phyloP scores from a whole-genome alignment of 306 rosid genomes.

The Prunus armeniaca region DNA sequence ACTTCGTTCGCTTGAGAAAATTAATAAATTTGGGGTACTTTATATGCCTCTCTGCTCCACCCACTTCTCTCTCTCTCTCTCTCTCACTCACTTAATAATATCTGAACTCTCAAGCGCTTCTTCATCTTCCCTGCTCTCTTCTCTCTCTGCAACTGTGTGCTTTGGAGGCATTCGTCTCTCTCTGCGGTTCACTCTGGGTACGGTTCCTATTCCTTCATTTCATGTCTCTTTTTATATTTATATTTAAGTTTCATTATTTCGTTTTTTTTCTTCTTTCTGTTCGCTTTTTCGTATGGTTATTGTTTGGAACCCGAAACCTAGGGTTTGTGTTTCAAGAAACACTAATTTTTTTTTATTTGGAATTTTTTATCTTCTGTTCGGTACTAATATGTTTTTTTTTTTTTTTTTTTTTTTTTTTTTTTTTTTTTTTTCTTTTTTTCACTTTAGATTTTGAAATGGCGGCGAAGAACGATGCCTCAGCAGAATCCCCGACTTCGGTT shows the following conservation, averaged over 20 bases:
- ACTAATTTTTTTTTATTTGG: neutral
- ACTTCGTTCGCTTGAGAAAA: neutral
- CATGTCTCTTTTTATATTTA: neutral
- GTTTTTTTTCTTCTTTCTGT: neutral
- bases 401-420: neutral
- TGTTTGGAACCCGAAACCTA: slow-evolving; percentile 14
- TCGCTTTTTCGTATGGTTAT: neutral
- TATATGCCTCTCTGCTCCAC: slow-evolving; percentile 5
- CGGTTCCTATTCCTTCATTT: neutral
- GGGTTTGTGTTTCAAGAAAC: neutral
- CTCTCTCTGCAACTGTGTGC: neutral
- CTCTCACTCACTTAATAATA: neutral
- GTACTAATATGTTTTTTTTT: neutral
- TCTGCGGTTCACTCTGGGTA: slow-evolving; percentile 5
- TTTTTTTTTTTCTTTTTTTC: neutral
- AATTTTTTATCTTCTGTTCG: too few relatives aligned
- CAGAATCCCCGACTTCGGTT: slow-evolving; percentile 81
- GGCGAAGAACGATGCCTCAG: slow-evolving; percentile 36
- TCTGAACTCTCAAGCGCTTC: neutral
- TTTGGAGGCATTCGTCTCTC: neutral
- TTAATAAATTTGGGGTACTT: neutral
- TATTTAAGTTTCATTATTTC: neutral
- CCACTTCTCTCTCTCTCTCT: neutral
- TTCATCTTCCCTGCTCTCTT: slow-evolving; percentile 18
- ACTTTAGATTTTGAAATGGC: slow-evolving; percentile 54